Percentiles rank a stretch among this genome's conserved stretches.
These are phyloP conservation scores for Lodderomyces pseudojiufengensis DNA, from an alignment of 1,139 yeast species.

Conservation along the genomic window DNA sequence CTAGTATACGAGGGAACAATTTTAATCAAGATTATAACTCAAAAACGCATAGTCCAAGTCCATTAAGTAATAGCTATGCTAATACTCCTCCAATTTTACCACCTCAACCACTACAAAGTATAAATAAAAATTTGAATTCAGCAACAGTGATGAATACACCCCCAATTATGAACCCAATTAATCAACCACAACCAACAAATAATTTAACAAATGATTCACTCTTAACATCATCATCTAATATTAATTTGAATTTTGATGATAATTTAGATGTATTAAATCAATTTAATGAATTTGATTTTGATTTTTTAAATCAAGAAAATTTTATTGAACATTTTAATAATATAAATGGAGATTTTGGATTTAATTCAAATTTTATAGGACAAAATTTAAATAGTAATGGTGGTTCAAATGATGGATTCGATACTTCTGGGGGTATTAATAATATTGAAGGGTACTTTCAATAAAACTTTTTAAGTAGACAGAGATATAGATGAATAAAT, in stretches of 20 bases:
- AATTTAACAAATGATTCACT: not conserved
- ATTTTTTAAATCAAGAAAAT: conserved; percentile 29
- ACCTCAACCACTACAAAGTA: conserved; percentile 2
- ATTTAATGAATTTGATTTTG: conserved; percentile 26
- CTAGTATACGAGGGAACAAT: conserved; percentile 21
- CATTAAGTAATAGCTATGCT: conserved; percentile 2
- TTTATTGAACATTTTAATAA: conserved; percentile 16
- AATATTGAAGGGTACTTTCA: conserved; percentile 7
- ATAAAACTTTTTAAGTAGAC: no score
- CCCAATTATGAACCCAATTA: no score
- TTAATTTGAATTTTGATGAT: conserved; percentile 1
- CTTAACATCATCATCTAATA: not conserved
- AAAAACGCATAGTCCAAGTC: conserved; percentile 11
- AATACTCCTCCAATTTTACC: conserved; percentile 6
- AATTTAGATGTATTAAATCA: conserved; percentile 13
- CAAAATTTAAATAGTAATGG: no score
- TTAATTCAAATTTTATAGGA: no score
- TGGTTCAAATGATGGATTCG: not conserved
- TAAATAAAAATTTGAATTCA: not conserved
- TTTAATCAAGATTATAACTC: conserved; percentile 2
- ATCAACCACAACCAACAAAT: not conserved
- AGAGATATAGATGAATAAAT: no score
- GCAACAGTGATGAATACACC: no score
- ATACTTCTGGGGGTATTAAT: conserved; percentile 1
- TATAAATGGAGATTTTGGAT: conserved; percentile 2